Base-by-base conservation (phyloP, 2,329 filamentous ascomycete genomes). In the Aureobasidium musti region DNA sequence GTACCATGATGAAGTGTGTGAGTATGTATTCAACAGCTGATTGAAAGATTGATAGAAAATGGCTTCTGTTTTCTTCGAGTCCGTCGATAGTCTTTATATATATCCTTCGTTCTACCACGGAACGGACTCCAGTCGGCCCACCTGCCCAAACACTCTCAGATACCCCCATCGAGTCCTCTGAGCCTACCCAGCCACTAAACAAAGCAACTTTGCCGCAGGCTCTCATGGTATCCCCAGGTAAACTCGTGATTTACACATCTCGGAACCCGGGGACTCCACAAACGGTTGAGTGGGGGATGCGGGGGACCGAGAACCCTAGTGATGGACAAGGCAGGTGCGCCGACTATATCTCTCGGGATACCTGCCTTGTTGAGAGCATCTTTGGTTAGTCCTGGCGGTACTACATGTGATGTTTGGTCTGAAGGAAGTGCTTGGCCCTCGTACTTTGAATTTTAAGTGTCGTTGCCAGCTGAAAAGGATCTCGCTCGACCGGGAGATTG, bases 1-100 rank as follows among this genome's bases (percentile, higher is more conserved):
- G 69, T 39, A 70, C 68, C 69, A 71, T 72, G 3, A 21, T 69
- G 45, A 63, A 26, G 26, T 26, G 19, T 47, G n/a, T 59, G 33
- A 11, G n/a, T 28, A 23, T 39, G 21, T 63, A 23, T 13, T 10
- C 23, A 23, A 26, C 14, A 14, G 14, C 23, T 19, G 13, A 14
- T 13, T 21, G 3, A 26, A 14, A 33, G 23, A 50, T 23, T 17
- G 50, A 59, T 30, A 33, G 54, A 17, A 7, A 30, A 59, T 43
- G 7, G 26, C 11, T 41, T 35, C 33, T 45, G 14, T 5, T 21
- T 13, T n/a, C 26, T 11, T 53, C 30, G 47, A 53, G 60, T 33
- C 35, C 19, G 47, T 41, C 23, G 37, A 56, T 37, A 50, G 61
- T 47, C 61, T 65, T 65, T 65, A 65, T 65, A 65, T 65, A 26